phyloP scores from a whole-genome alignment of 768 basidiomycete genomes.

The Gymnopilus junonius region DNA sequence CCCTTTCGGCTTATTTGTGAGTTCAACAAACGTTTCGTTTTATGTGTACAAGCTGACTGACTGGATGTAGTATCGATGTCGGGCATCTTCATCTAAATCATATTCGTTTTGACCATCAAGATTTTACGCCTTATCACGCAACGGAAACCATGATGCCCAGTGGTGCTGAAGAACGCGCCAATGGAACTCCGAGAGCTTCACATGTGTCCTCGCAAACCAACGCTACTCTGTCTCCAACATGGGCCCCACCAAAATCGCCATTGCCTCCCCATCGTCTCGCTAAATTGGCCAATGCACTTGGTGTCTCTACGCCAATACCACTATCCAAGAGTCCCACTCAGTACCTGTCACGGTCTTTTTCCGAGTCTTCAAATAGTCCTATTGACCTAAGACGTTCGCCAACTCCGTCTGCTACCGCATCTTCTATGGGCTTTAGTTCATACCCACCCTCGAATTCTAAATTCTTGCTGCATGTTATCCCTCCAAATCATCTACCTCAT shows the following conservation, averaged over 20 bases:
- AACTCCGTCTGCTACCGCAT: conserved; percentile 51
- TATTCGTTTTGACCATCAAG: not conserved
- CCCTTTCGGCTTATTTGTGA: conserved; percentile 11
- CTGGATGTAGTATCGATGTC: conserved; percentile 15
- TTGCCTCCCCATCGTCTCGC: conserved; percentile 78
- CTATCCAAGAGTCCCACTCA: conserved; percentile 40
- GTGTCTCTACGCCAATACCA: conserved; percentile 76
- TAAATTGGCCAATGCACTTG: conserved; percentile 85
- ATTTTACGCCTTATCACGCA: not conserved
- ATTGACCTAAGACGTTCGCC: conserved; percentile 51
- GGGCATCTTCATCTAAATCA: conserved; percentile 13
- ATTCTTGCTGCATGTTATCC: conserved; percentile 84
- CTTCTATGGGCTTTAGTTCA: conserved; percentile 39
- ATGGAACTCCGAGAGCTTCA: conserved; percentile 27
- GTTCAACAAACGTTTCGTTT: conserved; percentile 2
- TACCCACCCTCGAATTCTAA: conserved; percentile 56
- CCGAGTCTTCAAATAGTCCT: conserved; percentile 30
- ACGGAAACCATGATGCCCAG: conserved; percentile 27
- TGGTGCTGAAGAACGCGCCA: conserved; percentile 23
- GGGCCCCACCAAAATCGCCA: conserved; percentile 73
- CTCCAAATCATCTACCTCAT: conserved; percentile 74
- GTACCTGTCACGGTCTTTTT: conserved; percentile 38
- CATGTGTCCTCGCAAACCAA: conserved; percentile 30
- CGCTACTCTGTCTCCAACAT: conserved; percentile 41
- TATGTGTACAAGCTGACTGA: not conserved